Conservation (phyloP, 768 basidiomycete genomes). For the Mycena rebaudengoi region DNA sequence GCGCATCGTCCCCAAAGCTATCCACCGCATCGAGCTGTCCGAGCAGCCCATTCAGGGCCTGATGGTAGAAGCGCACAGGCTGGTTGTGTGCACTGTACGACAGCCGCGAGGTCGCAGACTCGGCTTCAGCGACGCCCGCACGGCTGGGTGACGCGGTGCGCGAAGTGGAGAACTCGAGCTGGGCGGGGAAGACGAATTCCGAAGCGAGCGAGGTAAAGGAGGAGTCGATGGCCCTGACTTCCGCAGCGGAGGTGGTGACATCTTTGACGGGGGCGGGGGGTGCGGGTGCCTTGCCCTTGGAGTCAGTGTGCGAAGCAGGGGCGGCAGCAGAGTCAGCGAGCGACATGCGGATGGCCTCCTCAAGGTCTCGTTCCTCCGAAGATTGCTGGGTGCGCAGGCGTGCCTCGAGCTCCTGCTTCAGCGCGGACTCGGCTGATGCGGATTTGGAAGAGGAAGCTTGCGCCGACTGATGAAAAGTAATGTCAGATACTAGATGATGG, state of each 20-base stretch:
- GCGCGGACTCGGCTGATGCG: neutral
- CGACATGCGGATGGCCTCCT: conserved; percentile 49
- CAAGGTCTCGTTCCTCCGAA: conserved; percentile 49
- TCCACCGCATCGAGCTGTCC: conserved; percentile 66
- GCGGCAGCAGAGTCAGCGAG: conserved; percentile 32
- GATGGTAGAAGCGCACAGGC: conserved; percentile 68
- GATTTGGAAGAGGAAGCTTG: conserved; percentile 11
- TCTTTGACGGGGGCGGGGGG: conserved; percentile 35
- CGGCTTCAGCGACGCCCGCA: conserved; percentile 27
- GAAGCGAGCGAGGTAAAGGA: conserved; percentile 45
- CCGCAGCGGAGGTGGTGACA: conserved; percentile 44
- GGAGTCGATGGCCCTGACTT: conserved; percentile 51
- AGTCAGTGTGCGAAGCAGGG: conserved; percentile 5
- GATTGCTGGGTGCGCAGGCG: conserved; percentile 21
- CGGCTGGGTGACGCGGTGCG: conserved; percentile 37
- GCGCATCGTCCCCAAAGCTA: conserved; percentile 62
- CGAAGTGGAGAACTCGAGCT: conserved; percentile 51
- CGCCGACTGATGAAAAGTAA: neutral
- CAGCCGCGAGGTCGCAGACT: conserved; percentile 46
- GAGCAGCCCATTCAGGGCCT: conserved; percentile 65
- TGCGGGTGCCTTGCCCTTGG: conserved; percentile 48
- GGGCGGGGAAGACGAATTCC: conserved; percentile 50
- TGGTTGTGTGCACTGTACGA: conserved; percentile 67
- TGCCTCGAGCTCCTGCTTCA: conserved; percentile 19
- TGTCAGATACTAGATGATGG: neutral